phyloP scores from a whole-genome alignment of 2,329 filamentous ascomycete species.

The Pseudogymnoascus sp. region DNA sequence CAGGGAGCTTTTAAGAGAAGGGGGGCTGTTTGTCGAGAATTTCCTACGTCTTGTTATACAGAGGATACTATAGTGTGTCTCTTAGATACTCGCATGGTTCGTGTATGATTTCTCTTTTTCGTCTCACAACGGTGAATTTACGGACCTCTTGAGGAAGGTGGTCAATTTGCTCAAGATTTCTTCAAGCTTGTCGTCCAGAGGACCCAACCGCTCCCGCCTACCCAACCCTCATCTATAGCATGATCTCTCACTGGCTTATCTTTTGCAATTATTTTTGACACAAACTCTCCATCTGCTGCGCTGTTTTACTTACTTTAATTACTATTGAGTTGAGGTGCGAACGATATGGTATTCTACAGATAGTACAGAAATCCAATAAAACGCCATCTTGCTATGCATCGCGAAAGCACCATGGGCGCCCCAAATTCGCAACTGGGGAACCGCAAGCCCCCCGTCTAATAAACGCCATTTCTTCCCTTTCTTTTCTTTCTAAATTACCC shows the following conservation, averaged over 20 bases:
- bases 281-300: neutral
- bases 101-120: too few species aligned
- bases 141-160: neutral
- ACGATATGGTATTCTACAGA: conserved; percentile 8
- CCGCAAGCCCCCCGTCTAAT: neutral
- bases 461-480: neutral
- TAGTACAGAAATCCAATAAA: neutral
- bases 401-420: neutral
- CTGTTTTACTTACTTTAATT: neutral
- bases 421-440: neutral
- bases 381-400: neutral
- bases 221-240: too few species aligned
- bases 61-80: neutral
- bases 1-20: conserved; percentile 17
- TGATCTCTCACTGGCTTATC: neutral
- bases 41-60: conserved; percentile 17
- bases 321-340: conserved; percentile 1
- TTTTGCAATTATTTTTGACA: neutral
- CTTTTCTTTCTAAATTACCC: neutral
- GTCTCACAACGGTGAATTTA: neutral
- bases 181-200: neutral
- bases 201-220: neutral
- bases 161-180: neutral
- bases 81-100: too few species aligned
- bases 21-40: conserved; percentile 19